These are phyloP conservation scores for Coemansia sp. DNA, from an alignment of 192 early-diverging fungal species.

Conservation along the genomic window DNA sequence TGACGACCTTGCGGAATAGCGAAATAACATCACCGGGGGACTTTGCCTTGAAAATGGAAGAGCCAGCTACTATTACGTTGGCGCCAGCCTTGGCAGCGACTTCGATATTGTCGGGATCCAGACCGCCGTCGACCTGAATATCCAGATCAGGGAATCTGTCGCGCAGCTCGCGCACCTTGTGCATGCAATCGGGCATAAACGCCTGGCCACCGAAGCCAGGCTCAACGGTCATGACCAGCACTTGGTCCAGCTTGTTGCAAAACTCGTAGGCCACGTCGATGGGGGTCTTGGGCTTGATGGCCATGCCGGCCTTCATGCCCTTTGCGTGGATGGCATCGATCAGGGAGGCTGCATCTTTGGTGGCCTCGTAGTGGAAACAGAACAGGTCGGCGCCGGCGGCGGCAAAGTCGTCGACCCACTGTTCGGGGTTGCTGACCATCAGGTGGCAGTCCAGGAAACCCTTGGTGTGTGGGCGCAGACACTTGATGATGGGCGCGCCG, in stretches of 20 bases:
- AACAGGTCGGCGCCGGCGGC: constrained; percentile 83
- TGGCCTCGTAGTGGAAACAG: constrained; percentile 93
- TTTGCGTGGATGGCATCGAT: constrained; percentile 76
- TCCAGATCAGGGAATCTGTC: constrained; percentile 77
- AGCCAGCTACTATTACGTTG: constrained; percentile 97
- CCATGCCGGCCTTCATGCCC: constrained; percentile 92
- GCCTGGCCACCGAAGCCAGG: constrained; percentile 96
- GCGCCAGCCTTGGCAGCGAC: constrained; percentile 85
- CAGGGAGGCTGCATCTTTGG: constrained; percentile 67
- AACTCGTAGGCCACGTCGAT: constrained; percentile 58
- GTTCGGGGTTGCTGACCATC: constrained; percentile 72
- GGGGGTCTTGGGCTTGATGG: constrained; percentile 87
- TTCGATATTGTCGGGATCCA: constrained; percentile 82
- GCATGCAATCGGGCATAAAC: constrained; percentile 86
- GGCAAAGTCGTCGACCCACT: constrained; percentile 94
- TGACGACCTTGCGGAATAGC: constrained; percentile 44
- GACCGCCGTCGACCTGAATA: constrained; percentile 95
- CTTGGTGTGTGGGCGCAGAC: constrained; percentile 80
- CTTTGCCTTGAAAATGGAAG: constrained; percentile 78
- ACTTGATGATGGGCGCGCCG: constrained; percentile 88
- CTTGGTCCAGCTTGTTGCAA: constrained; percentile 74
- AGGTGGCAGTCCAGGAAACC: constrained; percentile 89
- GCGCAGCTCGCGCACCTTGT: constrained; percentile 75
- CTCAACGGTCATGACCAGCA: constrained; percentile 95
- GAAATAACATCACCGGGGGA: constrained; percentile 72